These are phyloP conservation scores for Kitagawia praeruptora DNA, from an alignment of 129 eudicot genomes.

Conservation along the genomic window DNA sequence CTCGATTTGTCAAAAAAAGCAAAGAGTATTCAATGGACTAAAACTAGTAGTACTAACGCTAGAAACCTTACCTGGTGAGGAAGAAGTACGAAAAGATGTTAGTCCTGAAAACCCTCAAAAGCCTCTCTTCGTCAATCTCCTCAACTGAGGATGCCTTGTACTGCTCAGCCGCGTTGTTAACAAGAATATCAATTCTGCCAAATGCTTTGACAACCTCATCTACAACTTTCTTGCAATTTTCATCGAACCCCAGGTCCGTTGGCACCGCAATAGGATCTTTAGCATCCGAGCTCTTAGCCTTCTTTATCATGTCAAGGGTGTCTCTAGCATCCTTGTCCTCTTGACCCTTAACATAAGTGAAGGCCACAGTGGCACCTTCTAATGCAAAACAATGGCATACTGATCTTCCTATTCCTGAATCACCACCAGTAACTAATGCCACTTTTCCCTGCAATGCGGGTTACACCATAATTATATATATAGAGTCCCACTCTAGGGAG, in stretches of 20 bases:
- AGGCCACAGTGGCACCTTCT: conserved; percentile 81
- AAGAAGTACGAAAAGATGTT: not conserved
- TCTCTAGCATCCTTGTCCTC: conserved; percentile 80
- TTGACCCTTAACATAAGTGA: conserved; percentile 71
- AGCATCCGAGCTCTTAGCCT: conserved; percentile 40
- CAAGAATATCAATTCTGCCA: conserved; percentile 58
- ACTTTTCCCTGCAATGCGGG: conserved; percentile 52
- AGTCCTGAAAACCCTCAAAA: conserved; percentile 9
- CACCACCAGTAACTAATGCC: conserved; percentile 81
- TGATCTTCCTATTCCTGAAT: conserved; percentile 82
- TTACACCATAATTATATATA: not conserved
- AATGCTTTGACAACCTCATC: conserved; percentile 54
- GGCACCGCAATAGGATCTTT: conserved; percentile 58
- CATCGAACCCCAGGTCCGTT: conserved; percentile 61
- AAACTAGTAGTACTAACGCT: not conserved
- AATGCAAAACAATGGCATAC: conserved; percentile 51
- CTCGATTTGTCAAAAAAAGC: too few relatives aligned
- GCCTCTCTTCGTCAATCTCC: conserved; percentile 71
- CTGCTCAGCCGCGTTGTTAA: conserved; percentile 83
- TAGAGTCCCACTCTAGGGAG: too few relatives aligned
- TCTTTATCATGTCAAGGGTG: conserved; percentile 45
- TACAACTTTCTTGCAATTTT: conserved; percentile 60
- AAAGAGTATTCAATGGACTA: not conserved
- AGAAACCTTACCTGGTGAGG: not conserved
- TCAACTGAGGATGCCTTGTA: conserved; percentile 40